phyloP scores from a whole-genome alignment of 768 basidiomycete genomes.

The Lactifluus echinatus region DNA sequence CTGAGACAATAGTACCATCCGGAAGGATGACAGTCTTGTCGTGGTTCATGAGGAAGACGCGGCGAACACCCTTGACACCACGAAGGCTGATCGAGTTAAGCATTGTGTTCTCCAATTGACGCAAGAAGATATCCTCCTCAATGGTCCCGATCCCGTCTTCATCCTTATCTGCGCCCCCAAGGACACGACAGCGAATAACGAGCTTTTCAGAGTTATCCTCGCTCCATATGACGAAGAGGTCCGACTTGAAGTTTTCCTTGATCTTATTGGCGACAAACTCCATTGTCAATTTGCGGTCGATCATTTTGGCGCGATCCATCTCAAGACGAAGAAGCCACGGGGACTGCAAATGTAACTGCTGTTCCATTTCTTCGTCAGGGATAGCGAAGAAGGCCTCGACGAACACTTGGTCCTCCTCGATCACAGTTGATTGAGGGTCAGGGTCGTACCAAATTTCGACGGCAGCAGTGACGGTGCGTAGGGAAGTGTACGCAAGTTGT shows the following conservation, averaged over 20 bases:
- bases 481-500: slow-evolving; percentile 86
- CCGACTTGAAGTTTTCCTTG: slow-evolving; percentile 89
- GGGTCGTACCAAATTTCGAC: slow-evolving; percentile 99
- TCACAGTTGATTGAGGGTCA: slow-evolving; percentile 81
- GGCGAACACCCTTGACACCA: slow-evolving; percentile 82
- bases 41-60: slow-evolving; percentile 89
- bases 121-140: slow-evolving; percentile 94
- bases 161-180: slow-evolving; percentile 77
- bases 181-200: slow-evolving; percentile 90
- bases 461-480: slow-evolving; percentile 88
- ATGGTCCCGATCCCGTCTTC: slow-evolving; percentile 66
- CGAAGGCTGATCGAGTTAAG: slow-evolving; percentile 90
- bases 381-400: slow-evolving; percentile 99
- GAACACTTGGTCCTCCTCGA: slow-evolving; percentile 92
- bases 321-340: slow-evolving; percentile 97
- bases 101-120: slow-evolving; percentile 94
- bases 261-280: slow-evolving; percentile 89
- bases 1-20: slow-evolving; percentile 48
- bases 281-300: slow-evolving; percentile 95
- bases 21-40: slow-evolving; percentile 60
- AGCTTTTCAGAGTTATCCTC: slow-evolving; percentile 98
- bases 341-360: slow-evolving; percentile 84
- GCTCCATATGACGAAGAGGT: slow-evolving; percentile 96
- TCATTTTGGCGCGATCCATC: slow-evolving; percentile 94
- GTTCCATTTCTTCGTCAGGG: slow-evolving; percentile 92